Evolutionary conservation across 2,329 filamentous ascomycete species (phyloP), one percentile per base, ranked within the genome.

Genomic region (Phoma herbarum): DNA sequence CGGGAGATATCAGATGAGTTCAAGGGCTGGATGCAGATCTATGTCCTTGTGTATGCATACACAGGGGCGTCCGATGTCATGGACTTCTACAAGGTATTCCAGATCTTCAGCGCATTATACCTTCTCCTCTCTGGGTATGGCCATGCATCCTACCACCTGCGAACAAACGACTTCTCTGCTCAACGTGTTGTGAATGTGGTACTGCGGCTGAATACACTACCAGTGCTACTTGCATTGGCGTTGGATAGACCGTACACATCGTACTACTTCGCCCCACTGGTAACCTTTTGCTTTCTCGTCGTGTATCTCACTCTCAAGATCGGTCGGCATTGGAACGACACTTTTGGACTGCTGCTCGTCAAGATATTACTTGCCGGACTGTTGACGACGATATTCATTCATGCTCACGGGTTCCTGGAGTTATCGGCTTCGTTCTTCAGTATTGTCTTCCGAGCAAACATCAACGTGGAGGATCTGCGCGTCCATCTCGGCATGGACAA

Each of bases 1-100:
- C 80, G 86, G 49, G 78, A 83, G 44, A 85, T 88, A 63, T 85
- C 84, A 0, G 82, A 88, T 60, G 88, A 90, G 69, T 88, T 86
- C 82, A 89, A 88, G 75, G 88, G 88, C 2, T 84, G 85, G 80
- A 86, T 89, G 84, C 86, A 88, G 62, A 79, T 80, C 14, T 73
- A 82, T 18, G 77, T 85, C 42, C 74, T 88, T 18, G 75, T 86
- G 12, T 88, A 87, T 65, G 83, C 87, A 60, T 88, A 86, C 71
- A 84, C 85, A 31, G 81, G 83, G 20, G 83, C 81, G 25, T 84
- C 81, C 7, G 77, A 78, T 60, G 69, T 76, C 2, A 71, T 85
- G 4, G 81, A 81, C 67, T 79, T 86, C 29, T 86, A 87, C 73
- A 80, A 85, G 65, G 74, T 85, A 50, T 76, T 85, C 12, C 82